Evolutionary conservation across 176 grass and related monocot species (phyloP).

Genomic region (Luzula sylvatica): DNA sequence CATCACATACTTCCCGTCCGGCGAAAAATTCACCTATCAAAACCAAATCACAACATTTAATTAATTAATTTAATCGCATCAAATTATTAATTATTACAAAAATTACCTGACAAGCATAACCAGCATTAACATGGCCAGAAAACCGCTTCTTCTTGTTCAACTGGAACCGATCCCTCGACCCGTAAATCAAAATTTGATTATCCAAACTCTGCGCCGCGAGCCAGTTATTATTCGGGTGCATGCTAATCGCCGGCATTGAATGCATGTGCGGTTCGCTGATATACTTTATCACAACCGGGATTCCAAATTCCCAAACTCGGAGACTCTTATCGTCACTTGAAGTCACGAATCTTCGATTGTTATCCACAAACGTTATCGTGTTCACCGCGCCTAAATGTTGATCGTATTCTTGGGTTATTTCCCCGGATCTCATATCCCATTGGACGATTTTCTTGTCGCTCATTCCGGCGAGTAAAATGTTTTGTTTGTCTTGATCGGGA

Average conservation of each 20-base stretch:
- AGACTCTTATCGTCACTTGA: slow-evolving; percentile 96
- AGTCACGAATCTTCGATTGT: slow-evolving; percentile 95
- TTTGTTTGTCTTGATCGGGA: slow-evolving; percentile 97
- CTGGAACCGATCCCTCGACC: slow-evolving; percentile 96
- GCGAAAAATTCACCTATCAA: slow-evolving; percentile 93
- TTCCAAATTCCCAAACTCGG: slow-evolving; percentile 93
- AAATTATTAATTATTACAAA: no score
- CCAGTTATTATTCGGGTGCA: slow-evolving; percentile 96
- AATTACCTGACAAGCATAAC: slow-evolving; percentile 68
- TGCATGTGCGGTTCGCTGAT: slow-evolving; percentile 99
- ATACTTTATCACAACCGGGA: slow-evolving; percentile 98
- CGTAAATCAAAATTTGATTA: slow-evolving; percentile 99
- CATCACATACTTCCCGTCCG: slow-evolving; percentile 90
- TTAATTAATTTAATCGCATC: no score
- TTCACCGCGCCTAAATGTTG: slow-evolving; percentile 91
- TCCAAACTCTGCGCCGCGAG: slow-evolving; percentile 92
- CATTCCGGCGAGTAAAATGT: slow-evolving; percentile 96
- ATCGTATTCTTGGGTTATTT: slow-evolving; percentile 97
- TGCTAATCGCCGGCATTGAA: slow-evolving; percentile 81
- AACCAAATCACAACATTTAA: slow-evolving; percentile 79
- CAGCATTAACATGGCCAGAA: slow-evolving; percentile 87
- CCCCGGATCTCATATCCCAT: slow-evolving; percentile 94
- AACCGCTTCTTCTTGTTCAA: slow-evolving; percentile 99
- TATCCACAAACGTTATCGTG: slow-evolving; percentile 97
- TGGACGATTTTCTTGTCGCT: slow-evolving; percentile 99